phyloP scores from a whole-genome alignment of 2,329 filamentous ascomycete genomes.

The Thielaviopsis ethacetica region DNA sequence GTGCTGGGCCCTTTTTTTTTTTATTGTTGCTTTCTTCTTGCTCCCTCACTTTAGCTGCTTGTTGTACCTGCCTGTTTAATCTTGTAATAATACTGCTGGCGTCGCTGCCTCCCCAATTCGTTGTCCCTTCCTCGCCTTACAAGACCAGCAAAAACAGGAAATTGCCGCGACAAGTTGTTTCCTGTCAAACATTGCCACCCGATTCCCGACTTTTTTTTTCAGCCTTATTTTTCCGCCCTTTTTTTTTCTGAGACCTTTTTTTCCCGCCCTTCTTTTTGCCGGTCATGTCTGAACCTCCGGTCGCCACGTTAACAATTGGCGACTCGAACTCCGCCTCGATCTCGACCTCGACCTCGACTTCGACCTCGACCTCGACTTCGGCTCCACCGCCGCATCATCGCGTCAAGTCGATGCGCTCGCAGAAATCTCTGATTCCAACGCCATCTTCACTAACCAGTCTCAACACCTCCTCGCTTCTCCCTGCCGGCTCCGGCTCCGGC shows the following conservation, averaged over 20 bases:
- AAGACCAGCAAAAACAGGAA: too few species aligned
- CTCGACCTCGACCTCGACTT: too few species aligned
- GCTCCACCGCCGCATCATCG: not conserved
- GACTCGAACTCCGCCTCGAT: not conserved
- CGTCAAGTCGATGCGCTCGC: conserved; percentile 10
- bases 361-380: not conserved
- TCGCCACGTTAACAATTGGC: not conserved
- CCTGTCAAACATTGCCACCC: too few species aligned
- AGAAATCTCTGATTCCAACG: not conserved
- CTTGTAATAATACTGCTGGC: too few species aligned
- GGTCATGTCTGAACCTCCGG: not conserved
- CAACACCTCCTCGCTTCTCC: not conserved
- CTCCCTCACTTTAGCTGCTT: too few species aligned
- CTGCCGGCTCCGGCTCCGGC: not conserved
- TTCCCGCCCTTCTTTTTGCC: not conserved
- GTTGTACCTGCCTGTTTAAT: too few species aligned
- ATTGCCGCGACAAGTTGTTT: too few species aligned
- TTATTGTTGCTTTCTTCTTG: too few species aligned
- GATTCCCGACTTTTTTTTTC: not conserved
- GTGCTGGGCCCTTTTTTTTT: too few species aligned
- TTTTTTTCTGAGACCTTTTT: not conserved
- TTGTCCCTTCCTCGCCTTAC: too few species aligned
- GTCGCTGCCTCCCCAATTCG: too few species aligned
- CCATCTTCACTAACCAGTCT: not conserved
- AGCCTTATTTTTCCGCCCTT: not conserved